Percentiles rank a stretch among this genome's conserved stretches.
Conservation (phyloP, 108 stramenopile species). For the Mayamaea pseudoterrestris region DNA sequence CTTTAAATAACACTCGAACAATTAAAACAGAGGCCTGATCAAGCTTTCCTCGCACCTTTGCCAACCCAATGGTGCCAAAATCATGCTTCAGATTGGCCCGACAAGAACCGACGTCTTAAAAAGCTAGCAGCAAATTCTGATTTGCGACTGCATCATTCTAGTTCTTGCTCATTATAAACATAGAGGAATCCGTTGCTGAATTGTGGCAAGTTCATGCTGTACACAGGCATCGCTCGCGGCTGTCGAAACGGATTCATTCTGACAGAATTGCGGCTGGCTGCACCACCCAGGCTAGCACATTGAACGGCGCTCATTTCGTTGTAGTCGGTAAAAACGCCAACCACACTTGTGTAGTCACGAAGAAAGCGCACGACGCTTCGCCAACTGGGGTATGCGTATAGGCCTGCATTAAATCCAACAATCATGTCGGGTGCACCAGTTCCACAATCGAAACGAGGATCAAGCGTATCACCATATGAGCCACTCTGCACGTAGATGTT, state of each 20-base stretch:
- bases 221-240: conserved; percentile 78
- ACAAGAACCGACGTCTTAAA: too few species aligned
- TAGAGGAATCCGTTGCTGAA: conserved; percentile 83
- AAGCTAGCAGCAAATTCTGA: too few species aligned
- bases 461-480: conserved; percentile 59
- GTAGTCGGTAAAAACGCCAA: conserved; percentile 83
- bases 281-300: conserved; percentile 71
- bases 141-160: too few species aligned
- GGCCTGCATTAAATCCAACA: conserved; percentile 72
- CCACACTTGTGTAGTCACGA: conserved; percentile 29
- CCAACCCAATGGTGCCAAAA: too few species aligned
- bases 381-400: conserved; percentile 81
- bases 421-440: conserved; percentile 80
- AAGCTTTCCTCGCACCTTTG: too few species aligned
- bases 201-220: conserved; percentile 83
- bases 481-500: conserved; percentile 43
- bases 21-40: too few species aligned
- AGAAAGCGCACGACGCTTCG: conserved; percentile 59
- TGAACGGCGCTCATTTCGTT: conserved; percentile 77
- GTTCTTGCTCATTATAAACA: conserved; percentile 67
- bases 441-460: conserved; percentile 77
- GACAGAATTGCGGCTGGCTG: conserved; percentile 38
- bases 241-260: conserved; percentile 79
- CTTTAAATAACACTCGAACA: too few species aligned
- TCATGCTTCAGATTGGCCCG: too few species aligned